A percentile compares a stretch with the other conserved stretches of the same genome.
These are phyloP conservation scores for Alternaria rosae DNA, from an alignment of 2,329 filamentous ascomycete genomes.

Conservation along the genomic window DNA sequence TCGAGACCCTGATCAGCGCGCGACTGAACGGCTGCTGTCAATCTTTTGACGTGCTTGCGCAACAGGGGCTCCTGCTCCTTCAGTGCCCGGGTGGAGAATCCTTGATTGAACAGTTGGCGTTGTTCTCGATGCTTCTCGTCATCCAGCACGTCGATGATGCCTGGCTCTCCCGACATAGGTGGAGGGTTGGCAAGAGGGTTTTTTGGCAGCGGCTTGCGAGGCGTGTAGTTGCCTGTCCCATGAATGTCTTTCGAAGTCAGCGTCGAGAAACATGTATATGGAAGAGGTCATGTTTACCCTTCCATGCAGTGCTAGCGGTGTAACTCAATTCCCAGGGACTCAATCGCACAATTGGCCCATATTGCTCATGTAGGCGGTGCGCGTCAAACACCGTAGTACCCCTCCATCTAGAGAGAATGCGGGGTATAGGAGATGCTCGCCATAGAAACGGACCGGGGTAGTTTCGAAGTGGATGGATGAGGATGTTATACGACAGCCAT, in stretches of 20 bases:
- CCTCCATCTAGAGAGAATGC: slow-evolving; percentile 12
- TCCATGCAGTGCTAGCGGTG: slow-evolving; percentile 12
- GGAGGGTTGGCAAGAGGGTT: slow-evolving; percentile 9
- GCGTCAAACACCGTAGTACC: not conserved
- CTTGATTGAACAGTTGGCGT: slow-evolving; percentile 12
- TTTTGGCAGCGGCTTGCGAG: slow-evolving; percentile 8
- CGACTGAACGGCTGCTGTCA: slow-evolving; percentile 7
- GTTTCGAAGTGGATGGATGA: slow-evolving; percentile 7
- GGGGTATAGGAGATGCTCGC: slow-evolving; percentile 5
- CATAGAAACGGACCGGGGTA: slow-evolving; percentile 4
- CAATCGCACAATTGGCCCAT: slow-evolving; percentile 18
- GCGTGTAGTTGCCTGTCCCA: not conserved
- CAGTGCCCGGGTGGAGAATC: slow-evolving; percentile 7
- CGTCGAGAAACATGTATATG: not conserved
- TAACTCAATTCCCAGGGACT: slow-evolving; percentile 15
- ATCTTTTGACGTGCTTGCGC: slow-evolving; percentile 8
- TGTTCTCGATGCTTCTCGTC: slow-evolving; percentile 12
- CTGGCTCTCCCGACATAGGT: slow-evolving; percentile 11
- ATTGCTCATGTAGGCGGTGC: slow-evolving; percentile 14
- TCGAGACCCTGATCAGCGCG: slow-evolving; percentile 4
- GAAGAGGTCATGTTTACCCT: slow-evolving; percentile 4
- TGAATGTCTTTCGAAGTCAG: slow-evolving; percentile 1
- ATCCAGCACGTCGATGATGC: slow-evolving; percentile 7
- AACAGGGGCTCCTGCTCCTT: slow-evolving; percentile 9
- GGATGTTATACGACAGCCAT: slow-evolving; percentile 2